A percentile compares a stretch with the other conserved stretches of the same genome.
These are phyloP conservation scores for Phlyctochytrium planicorne DNA, from an alignment of 192 early-diverging fungal species.

Conservation along the genomic window DNA sequence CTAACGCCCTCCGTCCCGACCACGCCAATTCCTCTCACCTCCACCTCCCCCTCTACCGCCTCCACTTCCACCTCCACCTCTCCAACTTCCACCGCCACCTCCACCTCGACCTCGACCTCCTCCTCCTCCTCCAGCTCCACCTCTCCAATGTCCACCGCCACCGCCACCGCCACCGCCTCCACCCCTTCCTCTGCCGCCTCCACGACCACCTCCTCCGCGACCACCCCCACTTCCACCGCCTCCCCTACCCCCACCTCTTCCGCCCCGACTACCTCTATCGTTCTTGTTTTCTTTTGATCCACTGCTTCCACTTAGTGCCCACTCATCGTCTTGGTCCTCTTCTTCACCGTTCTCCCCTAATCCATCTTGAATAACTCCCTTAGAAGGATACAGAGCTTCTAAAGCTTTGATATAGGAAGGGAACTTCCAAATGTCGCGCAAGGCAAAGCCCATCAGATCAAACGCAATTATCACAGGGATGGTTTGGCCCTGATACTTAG, in stretches of 20 bases:
- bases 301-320: conserved; percentile 4
- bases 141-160: not conserved
- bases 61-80: not conserved
- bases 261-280: not conserved
- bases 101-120: not conserved
- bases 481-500: not conserved
- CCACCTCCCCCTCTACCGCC: not conserved
- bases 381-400: not conserved
- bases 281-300: not conserved
- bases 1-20: too few species aligned
- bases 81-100: not conserved
- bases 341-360: conserved; percentile 3
- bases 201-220: not conserved
- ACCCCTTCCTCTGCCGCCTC: not conserved
- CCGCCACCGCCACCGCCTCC: not conserved
- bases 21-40: not conserved
- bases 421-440: not conserved
- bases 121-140: not conserved
- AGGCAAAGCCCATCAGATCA: not conserved
- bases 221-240: not conserved
- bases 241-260: not conserved
- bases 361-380: not conserved
- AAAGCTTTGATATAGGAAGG: not conserved
- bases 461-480: not conserved
- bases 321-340: not conserved